Percentiles rank a stretch among this genome's conserved stretches.
Evolutionary conservation across 176 grass and related monocot genomes (phyloP).

Genomic region (Eragrostis nindensis): DNA sequence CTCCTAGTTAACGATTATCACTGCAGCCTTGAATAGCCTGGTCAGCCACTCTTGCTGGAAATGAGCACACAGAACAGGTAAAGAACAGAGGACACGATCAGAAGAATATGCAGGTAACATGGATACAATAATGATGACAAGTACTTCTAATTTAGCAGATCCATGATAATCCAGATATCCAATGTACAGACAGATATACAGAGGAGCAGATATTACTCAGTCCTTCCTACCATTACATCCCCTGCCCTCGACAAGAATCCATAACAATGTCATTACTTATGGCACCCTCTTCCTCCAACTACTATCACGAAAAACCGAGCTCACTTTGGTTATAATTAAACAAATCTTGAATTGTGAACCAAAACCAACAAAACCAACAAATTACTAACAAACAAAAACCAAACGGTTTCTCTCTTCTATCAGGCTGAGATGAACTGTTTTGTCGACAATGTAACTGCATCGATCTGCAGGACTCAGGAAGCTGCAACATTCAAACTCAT

Average conservation of each 20-base stretch:
- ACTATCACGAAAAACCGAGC: conserved; percentile 63
- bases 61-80: conserved; percentile 23
- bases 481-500: conserved; percentile 8
- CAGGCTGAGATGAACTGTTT: conserved; percentile 16
- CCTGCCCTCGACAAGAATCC: conserved; percentile 46
- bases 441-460: conserved; percentile 20
- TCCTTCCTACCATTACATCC: neutral
- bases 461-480: neutral
- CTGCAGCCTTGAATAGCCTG: too few species aligned
- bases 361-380: conserved; percentile 66
- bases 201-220: conserved; percentile 46
- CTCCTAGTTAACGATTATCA: neutral
- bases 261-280: conserved; percentile 48
- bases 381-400: conserved; percentile 62
- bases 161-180: conserved; percentile 57
- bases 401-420: conserved; percentile 54
- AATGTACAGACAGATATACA: conserved; percentile 91
- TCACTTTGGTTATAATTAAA: conserved; percentile 59
- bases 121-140: conserved; percentile 39
- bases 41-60: conserved; percentile 28
- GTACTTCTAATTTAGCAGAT: conserved; percentile 45
- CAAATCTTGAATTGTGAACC: conserved; percentile 63
- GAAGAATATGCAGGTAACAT: conserved; percentile 36
- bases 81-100: neutral
- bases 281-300: conserved; percentile 39